phyloP scores from a whole-genome alignment of 352 stramenopile species.

The Blastocystis sp. region DNA sequence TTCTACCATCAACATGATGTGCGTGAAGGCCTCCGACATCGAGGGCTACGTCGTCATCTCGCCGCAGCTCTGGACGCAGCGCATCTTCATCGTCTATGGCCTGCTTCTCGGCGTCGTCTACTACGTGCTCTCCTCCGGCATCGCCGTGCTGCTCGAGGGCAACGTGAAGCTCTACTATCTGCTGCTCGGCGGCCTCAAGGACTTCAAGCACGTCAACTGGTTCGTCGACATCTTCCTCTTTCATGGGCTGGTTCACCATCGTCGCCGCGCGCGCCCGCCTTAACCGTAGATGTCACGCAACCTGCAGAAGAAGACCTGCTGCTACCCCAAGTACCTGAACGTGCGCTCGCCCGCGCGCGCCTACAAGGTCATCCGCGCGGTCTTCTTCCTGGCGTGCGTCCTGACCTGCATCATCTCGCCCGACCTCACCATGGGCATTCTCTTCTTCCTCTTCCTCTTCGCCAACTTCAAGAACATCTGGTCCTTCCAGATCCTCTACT shows the following conservation, averaged over 20 bases:
- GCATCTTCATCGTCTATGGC: slow-evolving; percentile 42
- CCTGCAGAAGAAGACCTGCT: slow-evolving; percentile 41
- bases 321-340: slow-evolving; percentile 41
- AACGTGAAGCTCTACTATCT: slow-evolving; percentile 33
- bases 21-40: slow-evolving; percentile 23
- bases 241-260: slow-evolving; percentile 51
- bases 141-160: not conserved
- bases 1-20: slow-evolving; percentile 57
- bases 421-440: slow-evolving; percentile 57
- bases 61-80: slow-evolving; percentile 48
- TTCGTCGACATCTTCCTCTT: slow-evolving; percentile 61
- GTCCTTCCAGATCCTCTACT: slow-evolving; percentile 56
- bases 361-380: not conserved
- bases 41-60: slow-evolving; percentile 45
- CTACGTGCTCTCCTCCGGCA: slow-evolving; percentile 19
- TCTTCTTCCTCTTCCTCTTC: slow-evolving; percentile 66
- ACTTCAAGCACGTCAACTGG: slow-evolving; percentile 59
- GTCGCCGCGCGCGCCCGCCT: not conserved
- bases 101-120: slow-evolving; percentile 42
- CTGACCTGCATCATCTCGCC: slow-evolving; percentile 59
- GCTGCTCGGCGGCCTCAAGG: slow-evolving; percentile 33
- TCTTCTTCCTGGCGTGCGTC: slow-evolving; percentile 54
- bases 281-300: slow-evolving; percentile 38
- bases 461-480: slow-evolving; percentile 51
- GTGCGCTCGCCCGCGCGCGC: not conserved